Conservation (phyloP, 768 basidiomycete species). For the Boletus edulis region DNA sequence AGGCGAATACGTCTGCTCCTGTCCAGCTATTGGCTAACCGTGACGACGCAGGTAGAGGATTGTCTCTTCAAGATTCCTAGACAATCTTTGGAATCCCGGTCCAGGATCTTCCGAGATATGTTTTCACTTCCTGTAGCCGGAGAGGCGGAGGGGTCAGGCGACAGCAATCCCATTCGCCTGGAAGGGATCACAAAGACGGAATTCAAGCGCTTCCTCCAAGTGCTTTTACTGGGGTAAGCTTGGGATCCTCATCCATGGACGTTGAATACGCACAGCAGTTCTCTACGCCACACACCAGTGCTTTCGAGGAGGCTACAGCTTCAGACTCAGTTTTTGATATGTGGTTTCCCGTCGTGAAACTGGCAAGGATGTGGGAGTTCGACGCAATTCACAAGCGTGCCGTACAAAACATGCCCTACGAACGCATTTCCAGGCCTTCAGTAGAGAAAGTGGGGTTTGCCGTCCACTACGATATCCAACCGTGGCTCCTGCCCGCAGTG, state of each 20-base stretch:
- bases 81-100: constrained; percentile 20
- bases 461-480: constrained; percentile 28
- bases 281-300: neutral
- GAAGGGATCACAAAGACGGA: constrained; percentile 22
- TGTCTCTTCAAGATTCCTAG: constrained; percentile 28
- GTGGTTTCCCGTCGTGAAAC: constrained; percentile 40
- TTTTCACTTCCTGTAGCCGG: constrained; percentile 18
- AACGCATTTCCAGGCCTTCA: neutral
- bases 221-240: constrained; percentile 19
- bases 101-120: constrained; percentile 26
- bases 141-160: constrained; percentile 18
- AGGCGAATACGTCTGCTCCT: neutral
- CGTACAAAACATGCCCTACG: constrained; percentile 27
- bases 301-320: neutral
- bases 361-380: constrained; percentile 40
- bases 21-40: neutral
- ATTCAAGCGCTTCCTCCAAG: constrained; percentile 25
- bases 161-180: constrained; percentile 23
- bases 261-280: neutral
- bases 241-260: neutral
- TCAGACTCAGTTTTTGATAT: constrained; percentile 12
- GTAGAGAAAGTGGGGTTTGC: constrained; percentile 33
- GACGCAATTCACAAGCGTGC: constrained; percentile 29
- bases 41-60: constrained; percentile 24
- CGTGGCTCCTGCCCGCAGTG: constrained; percentile 35